Evolutionary conservation across 768 basidiomycete genomes (phyloP).

Genomic region (Lactarius hengduanensis): DNA sequence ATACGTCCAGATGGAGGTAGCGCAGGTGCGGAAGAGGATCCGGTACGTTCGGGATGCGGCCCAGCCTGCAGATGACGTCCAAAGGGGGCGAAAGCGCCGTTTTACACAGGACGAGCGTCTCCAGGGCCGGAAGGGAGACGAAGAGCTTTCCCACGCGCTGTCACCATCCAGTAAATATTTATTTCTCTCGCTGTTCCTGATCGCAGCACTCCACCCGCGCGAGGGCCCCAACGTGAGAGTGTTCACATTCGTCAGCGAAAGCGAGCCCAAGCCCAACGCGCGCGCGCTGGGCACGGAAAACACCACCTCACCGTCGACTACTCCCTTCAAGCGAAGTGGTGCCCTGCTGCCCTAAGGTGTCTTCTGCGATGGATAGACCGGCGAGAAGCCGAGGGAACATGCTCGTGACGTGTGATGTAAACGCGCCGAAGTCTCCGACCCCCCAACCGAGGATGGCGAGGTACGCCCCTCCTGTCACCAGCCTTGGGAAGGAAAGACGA

Average conservation of each 20-base stretch:
- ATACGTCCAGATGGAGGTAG: not conserved
- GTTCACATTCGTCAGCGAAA: not conserved
- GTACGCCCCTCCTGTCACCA: not conserved
- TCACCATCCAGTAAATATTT: not conserved
- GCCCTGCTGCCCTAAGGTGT: conserved; percentile 4
- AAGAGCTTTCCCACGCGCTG: not conserved
- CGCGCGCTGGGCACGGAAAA: not conserved
- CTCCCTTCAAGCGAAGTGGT: conserved; percentile 7
- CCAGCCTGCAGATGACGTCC: not conserved
- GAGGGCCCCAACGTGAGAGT: not conserved
- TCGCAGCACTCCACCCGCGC: not conserved
- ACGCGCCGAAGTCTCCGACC: not conserved
- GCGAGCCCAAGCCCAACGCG: not conserved
- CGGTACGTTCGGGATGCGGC: conserved; percentile 12
- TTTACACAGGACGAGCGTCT: conserved; percentile 2
- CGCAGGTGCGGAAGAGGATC: conserved; percentile 13
- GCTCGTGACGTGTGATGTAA: not conserved
- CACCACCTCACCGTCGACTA: conserved; percentile 1
- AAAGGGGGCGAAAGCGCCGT: not conserved
- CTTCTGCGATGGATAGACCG: not conserved
- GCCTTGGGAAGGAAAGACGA: conserved; percentile 3
- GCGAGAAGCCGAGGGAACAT: not conserved
- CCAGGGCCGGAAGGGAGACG: not conserved
- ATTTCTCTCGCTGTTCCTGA: not conserved
- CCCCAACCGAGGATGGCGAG: conserved; percentile 8